phyloP scores from a whole-genome alignment of 768 basidiomycete genomes.

The Lentinula sp. region DNA sequence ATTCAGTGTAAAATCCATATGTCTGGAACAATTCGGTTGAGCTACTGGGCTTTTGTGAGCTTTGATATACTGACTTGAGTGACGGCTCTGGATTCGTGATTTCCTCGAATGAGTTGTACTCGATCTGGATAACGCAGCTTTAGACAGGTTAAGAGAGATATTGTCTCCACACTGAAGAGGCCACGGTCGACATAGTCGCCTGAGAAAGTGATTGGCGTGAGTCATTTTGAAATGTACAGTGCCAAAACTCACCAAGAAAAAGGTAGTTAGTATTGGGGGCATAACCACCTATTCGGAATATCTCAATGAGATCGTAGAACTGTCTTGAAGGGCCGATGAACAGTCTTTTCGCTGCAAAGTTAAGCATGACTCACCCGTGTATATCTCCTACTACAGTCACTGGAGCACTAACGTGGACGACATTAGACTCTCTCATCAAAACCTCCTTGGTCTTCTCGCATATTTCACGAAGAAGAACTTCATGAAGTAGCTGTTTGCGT shows the following conservation, averaged over 20 bases:
- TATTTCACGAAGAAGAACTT: conserved; percentile 93
- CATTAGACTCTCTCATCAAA: conserved; percentile 97
- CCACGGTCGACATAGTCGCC: conserved; percentile 99
- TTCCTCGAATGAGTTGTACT: conserved; percentile 94
- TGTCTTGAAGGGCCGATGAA: conserved; percentile 61
- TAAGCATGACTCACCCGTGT: conserved; percentile 72
- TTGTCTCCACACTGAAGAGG: conserved; percentile 96
- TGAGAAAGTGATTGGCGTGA: conserved; percentile 22
- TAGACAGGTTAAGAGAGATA: conserved; percentile 92
- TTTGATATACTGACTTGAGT: conserved; percentile 70
- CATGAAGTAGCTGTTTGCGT: conserved; percentile 89
- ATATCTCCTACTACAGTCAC: conserved; percentile 99
- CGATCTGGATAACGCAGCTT: conserved; percentile 96
- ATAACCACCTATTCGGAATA: conserved; percentile 97
- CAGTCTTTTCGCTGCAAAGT: conserved; percentile 7
- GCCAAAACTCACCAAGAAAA: conserved; percentile 72
- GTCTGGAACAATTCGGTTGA: conserved; percentile 47
- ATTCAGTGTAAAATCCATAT: conserved; percentile 99
- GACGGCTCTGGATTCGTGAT: conserved; percentile 96
- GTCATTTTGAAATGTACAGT: background rate
- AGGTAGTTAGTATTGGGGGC: conserved; percentile 97
- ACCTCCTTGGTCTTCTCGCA: conserved; percentile 99
- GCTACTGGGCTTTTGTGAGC: conserved; percentile 20
- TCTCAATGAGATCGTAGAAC: conserved; percentile 99
- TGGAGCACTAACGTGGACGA: conserved; percentile 93